phyloP scores from a whole-genome alignment of 2,329 filamentous ascomycete genomes.

The Alternaria brassicicola region DNA sequence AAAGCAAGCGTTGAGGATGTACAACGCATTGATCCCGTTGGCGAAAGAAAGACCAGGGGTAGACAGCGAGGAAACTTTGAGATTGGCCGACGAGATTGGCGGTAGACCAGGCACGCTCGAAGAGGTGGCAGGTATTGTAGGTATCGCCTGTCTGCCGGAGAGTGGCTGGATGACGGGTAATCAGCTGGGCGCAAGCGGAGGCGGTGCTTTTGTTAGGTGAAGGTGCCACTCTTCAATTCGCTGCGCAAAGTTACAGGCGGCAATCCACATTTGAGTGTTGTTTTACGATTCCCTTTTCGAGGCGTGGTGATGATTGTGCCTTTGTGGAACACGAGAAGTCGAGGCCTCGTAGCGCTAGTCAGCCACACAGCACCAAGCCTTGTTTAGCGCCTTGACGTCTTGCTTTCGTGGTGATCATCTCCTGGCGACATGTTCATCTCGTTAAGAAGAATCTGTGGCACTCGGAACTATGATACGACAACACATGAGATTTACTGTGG shows the following conservation, averaged over 20 bases:
- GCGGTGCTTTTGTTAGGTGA: constrained; percentile 11
- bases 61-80: constrained; percentile 4
- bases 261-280: neutral
- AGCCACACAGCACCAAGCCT: neutral
- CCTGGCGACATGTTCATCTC: neutral
- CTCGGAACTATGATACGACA: neutral
- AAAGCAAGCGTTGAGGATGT: constrained; percentile 5
- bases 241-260: neutral
- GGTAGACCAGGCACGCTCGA: constrained; percentile 11
- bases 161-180: constrained; percentile 16
- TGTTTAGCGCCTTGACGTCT: neutral
- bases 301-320: neutral
- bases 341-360: neutral
- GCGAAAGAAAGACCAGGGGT: constrained; percentile 9
- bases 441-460: neutral
- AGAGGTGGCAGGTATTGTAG: constrained; percentile 11
- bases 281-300: too few relatives aligned
- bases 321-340: neutral
- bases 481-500: neutral
- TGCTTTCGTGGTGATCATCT: neutral
- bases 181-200: constrained; percentile 11
- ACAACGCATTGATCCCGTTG: constrained; percentile 9
- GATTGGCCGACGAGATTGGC: constrained; percentile 10
- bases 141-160: constrained; percentile 11
- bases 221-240: too few relatives aligned